A percentile compares a stretch with the other conserved stretches of the same genome.
phyloP scores from a whole-genome alignment of 208 protist genomes.

The Zelonia costaricensis region DNA sequence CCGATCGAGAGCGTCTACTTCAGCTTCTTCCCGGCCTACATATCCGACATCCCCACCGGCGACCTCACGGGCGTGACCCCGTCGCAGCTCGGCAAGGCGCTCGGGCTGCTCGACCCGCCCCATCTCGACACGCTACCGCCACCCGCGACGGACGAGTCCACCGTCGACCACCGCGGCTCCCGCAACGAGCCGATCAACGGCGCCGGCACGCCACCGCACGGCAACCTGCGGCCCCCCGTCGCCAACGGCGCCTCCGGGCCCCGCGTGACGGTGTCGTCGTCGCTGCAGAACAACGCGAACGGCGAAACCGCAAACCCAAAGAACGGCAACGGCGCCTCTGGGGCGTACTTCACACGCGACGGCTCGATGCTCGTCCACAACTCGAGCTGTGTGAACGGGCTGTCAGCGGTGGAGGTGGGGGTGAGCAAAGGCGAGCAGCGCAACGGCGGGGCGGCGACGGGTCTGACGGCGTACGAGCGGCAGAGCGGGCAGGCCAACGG shows the following conservation, averaged over 20 bases:
- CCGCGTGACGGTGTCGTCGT: no score
- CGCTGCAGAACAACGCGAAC: no score
- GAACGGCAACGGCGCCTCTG: neutral
- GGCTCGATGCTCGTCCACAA: neutral
- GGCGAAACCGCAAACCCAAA: no score
- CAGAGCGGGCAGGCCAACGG: neutral
- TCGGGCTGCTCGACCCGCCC: conserved; percentile 36
- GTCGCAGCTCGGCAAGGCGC: conserved; percentile 29
- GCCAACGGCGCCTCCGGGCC: no score
- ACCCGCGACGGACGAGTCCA: neutral
- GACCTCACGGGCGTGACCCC: conserved; percentile 36
- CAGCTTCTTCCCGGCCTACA: conserved; percentile 79
- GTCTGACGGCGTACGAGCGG: no score
- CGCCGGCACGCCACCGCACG: neutral
- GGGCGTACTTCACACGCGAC: neutral
- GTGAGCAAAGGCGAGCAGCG: neutral
- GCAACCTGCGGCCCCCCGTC: no score
- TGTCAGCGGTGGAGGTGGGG: no score
- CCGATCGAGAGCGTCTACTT: conserved; percentile 52
- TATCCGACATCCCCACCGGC: conserved; percentile 64
- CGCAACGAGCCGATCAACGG: conserved; percentile 19
- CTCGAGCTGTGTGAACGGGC: neutral
- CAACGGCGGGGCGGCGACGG: neutral
- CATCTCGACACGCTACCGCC: conserved; percentile 24
- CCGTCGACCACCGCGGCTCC: neutral